Evolutionary conservation across 2,329 filamentous ascomycete genomes (phyloP).

Genomic region (Stachybotrys echinatus): DNA sequence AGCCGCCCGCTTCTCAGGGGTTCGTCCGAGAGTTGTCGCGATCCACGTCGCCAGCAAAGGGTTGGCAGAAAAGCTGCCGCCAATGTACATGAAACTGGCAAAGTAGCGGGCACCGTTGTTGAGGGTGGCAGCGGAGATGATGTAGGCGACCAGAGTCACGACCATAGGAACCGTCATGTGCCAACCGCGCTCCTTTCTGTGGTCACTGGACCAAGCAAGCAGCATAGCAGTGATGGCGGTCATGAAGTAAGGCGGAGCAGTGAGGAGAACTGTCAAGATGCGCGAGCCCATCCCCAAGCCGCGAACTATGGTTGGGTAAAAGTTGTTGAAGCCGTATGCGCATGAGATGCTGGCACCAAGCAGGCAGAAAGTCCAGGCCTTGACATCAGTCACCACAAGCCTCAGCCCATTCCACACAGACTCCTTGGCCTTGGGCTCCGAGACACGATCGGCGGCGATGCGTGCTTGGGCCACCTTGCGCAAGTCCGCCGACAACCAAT

Average conservation of each 20-base stretch:
- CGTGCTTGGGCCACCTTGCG: conserved; percentile 9
- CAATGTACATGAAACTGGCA: conserved; percentile 14
- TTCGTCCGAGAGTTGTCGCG: conserved; percentile 23
- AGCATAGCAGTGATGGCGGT: conserved; percentile 49
- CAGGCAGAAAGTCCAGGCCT: conserved; percentile 13
- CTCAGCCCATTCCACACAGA: conserved; percentile 11
- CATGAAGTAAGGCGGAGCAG: conserved; percentile 51
- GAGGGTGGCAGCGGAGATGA: conserved; percentile 53
- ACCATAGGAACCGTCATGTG: conserved; percentile 53
- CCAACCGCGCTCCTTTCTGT: conserved; percentile 54
- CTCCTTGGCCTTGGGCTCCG: conserved; percentile 9
- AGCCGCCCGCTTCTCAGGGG: conserved; percentile 30
- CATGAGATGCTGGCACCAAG: conserved; percentile 15
- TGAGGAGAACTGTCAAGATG: conserved; percentile 47
- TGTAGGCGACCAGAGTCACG: conserved; percentile 50
- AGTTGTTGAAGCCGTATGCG: conserved; percentile 27
- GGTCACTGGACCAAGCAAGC: conserved; percentile 57
- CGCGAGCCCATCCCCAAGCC: conserved; percentile 50
- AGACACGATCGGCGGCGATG: conserved; percentile 10
- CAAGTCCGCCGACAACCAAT: conserved; percentile 10
- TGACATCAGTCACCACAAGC: conserved; percentile 12
- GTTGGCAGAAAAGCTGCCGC: conserved; percentile 22
- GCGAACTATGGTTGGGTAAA: conserved; percentile 46
- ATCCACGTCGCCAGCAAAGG: conserved; percentile 29
- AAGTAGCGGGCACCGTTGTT: conserved; percentile 13